Evolutionary conservation across 169 alveolate genomes (phyloP), one percentile per base, ranked within the genome.

Genomic region (Cryptosporidium bovis): DNA sequence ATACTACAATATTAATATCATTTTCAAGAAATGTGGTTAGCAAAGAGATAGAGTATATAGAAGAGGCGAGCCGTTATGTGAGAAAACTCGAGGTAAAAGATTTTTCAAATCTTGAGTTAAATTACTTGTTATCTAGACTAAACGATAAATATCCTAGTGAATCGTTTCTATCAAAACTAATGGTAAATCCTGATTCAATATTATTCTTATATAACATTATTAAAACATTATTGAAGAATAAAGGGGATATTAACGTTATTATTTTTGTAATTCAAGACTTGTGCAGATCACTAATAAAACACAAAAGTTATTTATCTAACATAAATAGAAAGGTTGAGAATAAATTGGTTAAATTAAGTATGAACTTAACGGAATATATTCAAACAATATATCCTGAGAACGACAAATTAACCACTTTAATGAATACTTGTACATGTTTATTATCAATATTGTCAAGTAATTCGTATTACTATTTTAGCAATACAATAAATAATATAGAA

Each of bases 381-480:
- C 87, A 77, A 34, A 60, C 64, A 4, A 36, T 36, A 7, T 40
- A 58, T 2, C 56, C 87, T 6, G 65, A 53, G 8, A 20, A 60
- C 29, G 53, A 77, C 29, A 71, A 60, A 20, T 53, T 60, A 0
- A 56, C 51, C 3, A 15, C 44, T 5, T 7, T 77, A 51, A 77
- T 77, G 87, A 77, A 71, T 15, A 27, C 62, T 5, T 77, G 87
- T n/a, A 77, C 87, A 16, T 56, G 87, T 60, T 36, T 77, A 13
- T 60, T 77, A 15, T 15, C 56, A 5, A 60, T 77, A 16, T 40
- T 77, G 48, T 77, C 77, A 3, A 62, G 40, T 15, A 36, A 24
- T n/a, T 44, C 87, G 18, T 4, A n/a, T 4, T 20, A 29, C 27
- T 60, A 77, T 20, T 31, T 77, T 50, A 46, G 64, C 15, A 60